Conservation (phyloP, 2,329 filamentous ascomycete genomes). For the Fonsecaea nubica region DNA sequence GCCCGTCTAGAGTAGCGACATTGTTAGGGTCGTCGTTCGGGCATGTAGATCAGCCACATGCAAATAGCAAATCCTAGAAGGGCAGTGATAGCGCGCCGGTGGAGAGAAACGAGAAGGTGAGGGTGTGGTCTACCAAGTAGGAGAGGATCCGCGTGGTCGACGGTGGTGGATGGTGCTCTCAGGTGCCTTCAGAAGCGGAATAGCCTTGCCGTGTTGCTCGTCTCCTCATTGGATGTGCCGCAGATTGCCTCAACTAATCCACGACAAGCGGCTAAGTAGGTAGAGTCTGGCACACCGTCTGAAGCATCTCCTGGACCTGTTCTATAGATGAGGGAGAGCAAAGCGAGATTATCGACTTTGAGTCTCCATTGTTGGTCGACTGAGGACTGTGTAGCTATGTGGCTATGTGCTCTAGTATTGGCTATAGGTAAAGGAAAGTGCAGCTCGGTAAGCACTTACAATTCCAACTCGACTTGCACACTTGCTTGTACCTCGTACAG, state of each 20-base stretch:
- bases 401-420: neutral
- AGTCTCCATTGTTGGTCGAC: neutral
- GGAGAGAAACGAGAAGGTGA: slow-evolving; percentile 11
- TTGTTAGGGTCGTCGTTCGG: slow-evolving; percentile 32
- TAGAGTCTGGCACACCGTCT: slow-evolving; percentile 16
- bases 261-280: slow-evolving; percentile 17
- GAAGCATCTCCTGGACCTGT: slow-evolving; percentile 13
- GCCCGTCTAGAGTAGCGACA: slow-evolving; percentile 36
- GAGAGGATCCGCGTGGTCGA: slow-evolving; percentile 13
- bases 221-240: slow-evolving; percentile 7
- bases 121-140: slow-evolving; percentile 5
- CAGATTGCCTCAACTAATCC: slow-evolving; percentile 19
- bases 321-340: slow-evolving; percentile 3
- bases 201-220: neutral
- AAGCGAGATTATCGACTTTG: slow-evolving; percentile 17
- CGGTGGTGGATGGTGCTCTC: neutral
- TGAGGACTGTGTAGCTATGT: neutral
- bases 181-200: slow-evolving; percentile 10
- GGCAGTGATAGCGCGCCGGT: slow-evolving; percentile 9
- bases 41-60: slow-evolving; percentile 37
- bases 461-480: neutral
- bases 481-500: too few relatives aligned
- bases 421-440: neutral
- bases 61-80: slow-evolving; percentile 26
- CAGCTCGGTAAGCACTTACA: slow-evolving; percentile 1